A percentile compares a stretch with the other conserved stretches of the same genome.
phyloP scores from a whole-genome alignment of 2,329 filamentous ascomycete genomes.

The Colletotrichum costaricense region DNA sequence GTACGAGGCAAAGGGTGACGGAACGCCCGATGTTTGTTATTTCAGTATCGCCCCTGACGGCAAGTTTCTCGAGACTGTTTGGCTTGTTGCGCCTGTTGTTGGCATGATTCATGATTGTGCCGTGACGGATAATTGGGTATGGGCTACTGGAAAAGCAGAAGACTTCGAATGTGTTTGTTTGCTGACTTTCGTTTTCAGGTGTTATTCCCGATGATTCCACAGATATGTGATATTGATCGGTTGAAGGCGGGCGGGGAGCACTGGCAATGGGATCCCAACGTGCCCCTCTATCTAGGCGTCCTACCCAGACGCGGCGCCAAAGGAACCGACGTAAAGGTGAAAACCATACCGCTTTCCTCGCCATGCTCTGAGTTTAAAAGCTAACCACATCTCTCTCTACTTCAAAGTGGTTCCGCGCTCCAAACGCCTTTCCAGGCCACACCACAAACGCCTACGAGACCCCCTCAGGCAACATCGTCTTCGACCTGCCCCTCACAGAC shows the following conservation, averaged over 20 bases:
- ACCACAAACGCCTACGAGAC: conserved; percentile 50
- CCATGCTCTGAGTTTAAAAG: rapidly evolving
- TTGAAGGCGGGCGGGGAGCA: conserved; percentile 52
- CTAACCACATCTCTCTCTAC: neutral
- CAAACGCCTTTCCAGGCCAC: conserved; percentile 50
- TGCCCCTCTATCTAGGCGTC: conserved; percentile 25
- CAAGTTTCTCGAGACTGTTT: conserved; percentile 44
- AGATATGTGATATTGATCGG: conserved; percentile 24
- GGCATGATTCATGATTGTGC: conserved; percentile 56
- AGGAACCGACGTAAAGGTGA: conserved; percentile 22
- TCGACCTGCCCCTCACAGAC: conserved; percentile 50
- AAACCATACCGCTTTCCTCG: rapidly evolving
- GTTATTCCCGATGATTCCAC: conserved; percentile 18
- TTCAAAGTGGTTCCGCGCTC: conserved; percentile 49
- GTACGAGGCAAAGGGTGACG: conserved; percentile 54
- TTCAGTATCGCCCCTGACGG: conserved; percentile 45
- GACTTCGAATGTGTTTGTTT: too few relatives aligned
- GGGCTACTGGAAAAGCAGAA: neutral
- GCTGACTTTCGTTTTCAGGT: neutral
- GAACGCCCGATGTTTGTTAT: conserved; percentile 50
- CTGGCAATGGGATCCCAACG: conserved; percentile 48
- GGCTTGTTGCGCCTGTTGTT: conserved; percentile 48
- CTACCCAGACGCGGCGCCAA: conserved; percentile 22
- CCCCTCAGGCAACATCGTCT: conserved; percentile 42
- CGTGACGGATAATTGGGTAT: conserved; percentile 53